Conservation (phyloP, 2,329 filamentous ascomycete species). For the Cercospora brassicicola region DNA sequence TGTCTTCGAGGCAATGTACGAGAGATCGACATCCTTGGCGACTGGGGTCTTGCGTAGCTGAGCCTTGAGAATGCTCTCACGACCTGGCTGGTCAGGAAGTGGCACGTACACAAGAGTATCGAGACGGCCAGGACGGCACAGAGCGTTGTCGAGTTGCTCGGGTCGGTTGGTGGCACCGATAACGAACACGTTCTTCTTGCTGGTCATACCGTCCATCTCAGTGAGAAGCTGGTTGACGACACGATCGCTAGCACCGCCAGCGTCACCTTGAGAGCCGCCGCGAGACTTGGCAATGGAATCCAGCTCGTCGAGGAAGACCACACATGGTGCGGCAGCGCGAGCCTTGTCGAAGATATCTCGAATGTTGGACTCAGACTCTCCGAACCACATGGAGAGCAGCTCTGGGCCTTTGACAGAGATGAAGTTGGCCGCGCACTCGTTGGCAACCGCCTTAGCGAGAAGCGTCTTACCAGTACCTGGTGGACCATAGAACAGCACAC, state of each 20-base stretch:
- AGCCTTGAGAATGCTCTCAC: constrained; percentile 85
- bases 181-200: constrained; percentile 99
- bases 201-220: constrained; percentile 99
- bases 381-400: constrained; percentile 99
- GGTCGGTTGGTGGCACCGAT: constrained; percentile 98
- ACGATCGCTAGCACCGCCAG: constrained; percentile 96
- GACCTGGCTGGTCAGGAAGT: constrained; percentile 86
- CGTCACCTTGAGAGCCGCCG: constrained; percentile 93
- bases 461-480: constrained; percentile 99
- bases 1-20: constrained; percentile 93
- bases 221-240: constrained; percentile 99
- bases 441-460: constrained; percentile 98
- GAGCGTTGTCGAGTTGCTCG: constrained; percentile 95
- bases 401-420: constrained; percentile 99
- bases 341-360: constrained; percentile 99
- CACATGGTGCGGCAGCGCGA: constrained; percentile 92
- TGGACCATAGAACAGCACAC: constrained; percentile 98
- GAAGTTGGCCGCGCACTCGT: constrained; percentile 99
- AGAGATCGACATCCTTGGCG: constrained; percentile 78
- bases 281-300: constrained; percentile 99
- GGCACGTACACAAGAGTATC: constrained; percentile 98
- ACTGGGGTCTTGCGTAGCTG: constrained; percentile 99
- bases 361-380: constrained; percentile 99
- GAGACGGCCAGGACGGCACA: constrained; percentile 97
- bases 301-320: constrained; percentile 97